A percentile compares a stretch with the other conserved stretches of the same genome.
These are phyloP conservation scores for Kwoniella sp. DNA, from an alignment of 768 basidiomycete species.

Conservation along the genomic window DNA sequence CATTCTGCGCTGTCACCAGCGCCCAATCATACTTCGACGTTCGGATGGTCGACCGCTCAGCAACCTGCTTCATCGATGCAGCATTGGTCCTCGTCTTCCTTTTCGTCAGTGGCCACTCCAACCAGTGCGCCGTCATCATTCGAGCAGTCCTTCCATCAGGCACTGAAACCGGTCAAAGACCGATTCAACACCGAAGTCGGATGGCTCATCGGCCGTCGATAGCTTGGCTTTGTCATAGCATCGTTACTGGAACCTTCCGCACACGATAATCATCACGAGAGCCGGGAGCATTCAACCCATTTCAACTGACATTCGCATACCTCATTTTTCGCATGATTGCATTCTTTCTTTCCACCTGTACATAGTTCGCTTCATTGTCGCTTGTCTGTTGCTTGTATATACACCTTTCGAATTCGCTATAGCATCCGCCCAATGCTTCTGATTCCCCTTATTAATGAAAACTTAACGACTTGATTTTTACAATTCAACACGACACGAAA, in stretches of 20 bases:
- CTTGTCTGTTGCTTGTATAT: conserved; percentile 24
- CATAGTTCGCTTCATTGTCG: too few species aligned
- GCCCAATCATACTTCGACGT: not conserved
- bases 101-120: not conserved
- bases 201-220: conserved; percentile 38
- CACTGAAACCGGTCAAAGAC: conserved; percentile 28
- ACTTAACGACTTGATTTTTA: not conserved
- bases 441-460: too few species aligned
- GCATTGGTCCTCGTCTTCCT: not conserved
- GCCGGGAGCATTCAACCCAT: too few species aligned
- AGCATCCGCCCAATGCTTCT: not conserved
- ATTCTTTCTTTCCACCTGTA: not conserved
- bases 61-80: not conserved
- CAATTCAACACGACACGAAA: too few species aligned
- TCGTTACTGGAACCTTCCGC: too few species aligned
- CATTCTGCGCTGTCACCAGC: not conserved
- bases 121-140: conserved; percentile 4
- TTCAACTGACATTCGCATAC: too few species aligned
- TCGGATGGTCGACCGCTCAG: conserved; percentile 12
- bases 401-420: not conserved
- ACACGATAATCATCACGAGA: too few species aligned
- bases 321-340: not conserved
- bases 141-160: conserved; percentile 26
- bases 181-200: conserved; percentile 36
- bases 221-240: not conserved